Evolutionary conservation across 2,329 filamentous ascomycete genomes (phyloP), one percentile per base, ranked within the genome.

Genomic region (Berkeleyomyces rouxiae): DNA sequence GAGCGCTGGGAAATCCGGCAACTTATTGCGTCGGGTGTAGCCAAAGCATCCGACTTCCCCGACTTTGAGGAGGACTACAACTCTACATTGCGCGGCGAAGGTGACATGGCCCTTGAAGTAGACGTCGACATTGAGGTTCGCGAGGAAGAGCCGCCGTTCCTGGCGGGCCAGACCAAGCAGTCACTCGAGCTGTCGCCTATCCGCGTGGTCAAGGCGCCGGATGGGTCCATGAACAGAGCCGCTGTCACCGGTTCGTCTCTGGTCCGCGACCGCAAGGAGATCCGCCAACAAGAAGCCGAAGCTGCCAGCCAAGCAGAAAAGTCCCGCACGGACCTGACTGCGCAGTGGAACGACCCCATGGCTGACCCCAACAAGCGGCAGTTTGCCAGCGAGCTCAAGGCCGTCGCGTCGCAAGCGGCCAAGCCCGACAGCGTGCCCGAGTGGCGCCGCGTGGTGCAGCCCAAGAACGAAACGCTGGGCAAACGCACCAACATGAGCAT

Each of bases 301-400:
- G 90, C 74, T 76, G 87, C 74, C 76, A 77, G 77, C 1, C 86
- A 90, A 31, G 84, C 93, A 65, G 65, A 63, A 16, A 84, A 88
- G 66, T 80, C 84, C 0, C 87, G 90, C 69, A 87, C 93, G 40
- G 90, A 97, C 69, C 77, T 99, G 2, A 84, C 86, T 61, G 84
- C 88, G 10, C 90, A 96, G 72, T 99, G 95, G 95, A 87, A 96
- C 64, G 93, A 99, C 71, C 93, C 93, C 0, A 96, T 99, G 91
- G 86, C 90, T 11, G 83, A 85, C 33, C 86, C 89, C 1, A 87
- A 93, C 67, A 83, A 91, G 71, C 82, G 87, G 62, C 86, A 93
- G 67, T 99, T 99, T 73, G 93, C 93, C 1, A 86, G 86, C 67
- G 93, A 97, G 67, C 72, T 97, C 59, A 82, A 89, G 62, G 61